Base-by-base conservation (phyloP, 768 basidiomycete genomes). In the Rhizopogon vinicolor region DNA sequence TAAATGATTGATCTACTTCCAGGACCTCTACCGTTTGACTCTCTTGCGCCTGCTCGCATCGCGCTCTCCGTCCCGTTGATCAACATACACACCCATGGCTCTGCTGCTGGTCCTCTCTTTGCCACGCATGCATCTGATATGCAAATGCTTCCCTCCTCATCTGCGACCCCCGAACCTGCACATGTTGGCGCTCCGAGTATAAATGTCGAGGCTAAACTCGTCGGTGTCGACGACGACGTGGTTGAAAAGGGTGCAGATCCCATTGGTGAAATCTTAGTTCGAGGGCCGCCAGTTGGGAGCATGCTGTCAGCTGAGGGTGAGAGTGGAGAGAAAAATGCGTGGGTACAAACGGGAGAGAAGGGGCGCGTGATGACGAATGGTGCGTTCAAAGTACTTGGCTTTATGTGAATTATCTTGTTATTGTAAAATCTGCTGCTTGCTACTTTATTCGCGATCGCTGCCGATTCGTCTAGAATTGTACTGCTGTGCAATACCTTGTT, bases 61-160 rank as follows among this genome's bases (percentile, higher is more conserved):
- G 84, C 87, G 9, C 75, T 95, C 22, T 91, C 89, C 5, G 73
- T 94, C 5, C 91, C 93, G 0, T 64, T 93, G 25, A 80, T 93
- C 50, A 82, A 85, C 64, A 75, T 75, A 1, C 83, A 78, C 65
- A 78, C 75, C 8, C 85, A 86, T 69, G 79, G 79, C 4, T 70
- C 83, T 40, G 84, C 86, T 19, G 75, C 86, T 2, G 92, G 86
- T 3, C 94, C 94, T 0, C 70, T 95, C 29, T 78, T 94, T 44
- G 89, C 90, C 6, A 82, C 90, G 7, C 89, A 95, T 64, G 85
- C 89, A 7, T 81, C 91, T 52, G 94, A 98, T 67, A 69, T 97
- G 25, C 94, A 97, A 70, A 78, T 84, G 10, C 83, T 92, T 67
- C 76, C 80, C 3, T 67, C 68, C 3, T 67, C 68, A 18, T 62